phyloP scores from a whole-genome alignment of 345 rosid species.

The Sonneratia alba region DNA sequence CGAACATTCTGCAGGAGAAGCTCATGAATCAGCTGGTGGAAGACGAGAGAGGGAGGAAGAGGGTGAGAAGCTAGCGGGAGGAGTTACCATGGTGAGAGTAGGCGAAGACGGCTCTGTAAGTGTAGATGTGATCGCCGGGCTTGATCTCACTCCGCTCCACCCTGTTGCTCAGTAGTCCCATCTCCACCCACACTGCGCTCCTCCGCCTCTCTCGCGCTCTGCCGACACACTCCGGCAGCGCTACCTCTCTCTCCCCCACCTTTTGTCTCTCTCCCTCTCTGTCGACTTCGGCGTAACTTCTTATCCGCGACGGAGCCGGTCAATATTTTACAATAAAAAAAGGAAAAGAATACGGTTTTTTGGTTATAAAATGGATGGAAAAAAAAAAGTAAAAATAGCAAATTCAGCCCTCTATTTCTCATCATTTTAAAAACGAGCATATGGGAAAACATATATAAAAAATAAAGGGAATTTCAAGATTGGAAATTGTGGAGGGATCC shows the following conservation, averaged over 20 bases:
- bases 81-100: constrained; percentile 87
- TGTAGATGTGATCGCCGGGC: constrained; percentile 91
- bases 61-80: constrained; percentile 5
- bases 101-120: constrained; percentile 89
- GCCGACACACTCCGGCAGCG: constrained; percentile 3
- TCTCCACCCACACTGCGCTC: constrained; percentile 18
- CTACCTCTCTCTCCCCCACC: neutral
- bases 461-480: no score
- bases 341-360: neutral
- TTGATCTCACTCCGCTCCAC: constrained; percentile 63
- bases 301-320: neutral
- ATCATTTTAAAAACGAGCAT: neutral
- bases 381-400: no score
- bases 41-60: neutral
- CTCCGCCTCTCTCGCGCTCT: constrained; percentile 3
- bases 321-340: neutral
- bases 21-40: neutral
- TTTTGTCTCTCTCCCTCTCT: neutral
- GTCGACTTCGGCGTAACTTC: neutral
- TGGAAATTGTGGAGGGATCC: no score
- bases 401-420: no score
- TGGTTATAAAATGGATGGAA: no score
- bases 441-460: no score
- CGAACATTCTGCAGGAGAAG: neutral
- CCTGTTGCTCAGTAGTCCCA: constrained; percentile 84